Evolutionary conservation across 2,329 filamentous ascomycete species (phyloP).

Genomic region (Aspergillus fumigatiaffinis): DNA sequence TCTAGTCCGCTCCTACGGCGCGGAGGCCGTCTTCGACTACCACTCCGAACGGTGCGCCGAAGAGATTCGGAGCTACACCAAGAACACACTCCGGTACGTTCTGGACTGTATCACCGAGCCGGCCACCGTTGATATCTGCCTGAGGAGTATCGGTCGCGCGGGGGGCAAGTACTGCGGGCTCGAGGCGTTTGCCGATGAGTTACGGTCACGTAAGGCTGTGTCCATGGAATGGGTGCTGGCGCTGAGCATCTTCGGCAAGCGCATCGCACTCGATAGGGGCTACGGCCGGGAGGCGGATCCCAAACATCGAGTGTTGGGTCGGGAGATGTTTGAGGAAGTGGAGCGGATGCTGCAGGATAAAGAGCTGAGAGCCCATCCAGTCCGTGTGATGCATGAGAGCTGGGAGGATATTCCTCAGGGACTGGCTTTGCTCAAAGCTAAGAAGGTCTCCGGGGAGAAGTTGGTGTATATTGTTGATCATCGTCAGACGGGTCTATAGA

Average conservation of each 20-base stretch:
- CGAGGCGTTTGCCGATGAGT: background rate
- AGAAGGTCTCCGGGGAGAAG: background rate
- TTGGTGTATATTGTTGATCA: background rate
- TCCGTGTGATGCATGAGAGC: background rate
- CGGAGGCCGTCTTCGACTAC: conserved; percentile 36
- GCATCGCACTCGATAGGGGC: background rate
- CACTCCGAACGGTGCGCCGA: conserved; percentile 26
- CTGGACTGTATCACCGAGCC: conserved; percentile 48
- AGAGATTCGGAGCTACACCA: conserved; percentile 28
- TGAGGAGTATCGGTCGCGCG: background rate
- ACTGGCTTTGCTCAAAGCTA: background rate
- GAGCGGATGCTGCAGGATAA: background rate
- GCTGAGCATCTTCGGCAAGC: conserved; percentile 1
- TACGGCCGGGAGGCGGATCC: background rate
- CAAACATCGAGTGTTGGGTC: background rate
- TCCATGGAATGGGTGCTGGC: background rate
- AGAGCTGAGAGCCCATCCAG: background rate
- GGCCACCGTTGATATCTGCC: conserved; percentile 48
- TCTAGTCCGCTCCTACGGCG: conserved; percentile 32
- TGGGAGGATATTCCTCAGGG: background rate
- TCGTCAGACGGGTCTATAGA: too few species aligned
- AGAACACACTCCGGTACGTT: conserved; percentile 43
- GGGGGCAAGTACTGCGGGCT: background rate
- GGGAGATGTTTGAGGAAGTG: conserved; percentile 1
- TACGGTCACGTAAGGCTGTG: background rate